Evolutionary conservation across 2,329 filamentous ascomycete genomes (phyloP), one percentile per base, ranked within the genome.

Genomic region (Plenodomus lindquistii): DNA sequence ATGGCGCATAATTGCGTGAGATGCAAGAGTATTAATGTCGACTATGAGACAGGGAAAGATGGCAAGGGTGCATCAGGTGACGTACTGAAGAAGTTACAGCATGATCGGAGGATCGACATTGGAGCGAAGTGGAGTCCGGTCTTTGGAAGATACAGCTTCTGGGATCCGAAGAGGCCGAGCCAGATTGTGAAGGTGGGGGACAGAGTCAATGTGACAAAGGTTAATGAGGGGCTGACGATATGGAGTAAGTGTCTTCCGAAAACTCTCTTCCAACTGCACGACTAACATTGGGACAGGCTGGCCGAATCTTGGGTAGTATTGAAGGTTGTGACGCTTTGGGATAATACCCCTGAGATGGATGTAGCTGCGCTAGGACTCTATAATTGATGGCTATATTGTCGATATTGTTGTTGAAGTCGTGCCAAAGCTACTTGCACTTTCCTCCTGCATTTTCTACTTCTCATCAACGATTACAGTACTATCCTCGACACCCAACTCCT

Each of bases 141-240:
- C 2, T 79, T 79, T 65, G 77, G 77, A 4, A 37, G 77, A 27
- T 80, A 80, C 57, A 68, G 67, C 4, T 79, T 77, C 49, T 66
- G 77, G 57, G 57, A 50, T 6, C 40, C 55, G 1, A 66, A 52
- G 13, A 43, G 50, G 10, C 34, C 41, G 15, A 46, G 48, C 15
- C 46, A 57, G 42, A 43, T 50, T 2, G 48, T 70, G 31, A 61
- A 53, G 20, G 72, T 78, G n/a, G 76, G 77, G 0, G 75, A 79
- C 52, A 66, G 71, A 42, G 76, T 77, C 3, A 66, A 61, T 10
- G 73, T 79, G 2, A 66, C 55, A 0, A 69, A 64, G 60, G 57
- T 68, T 20, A 76, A 76, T 55, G 58, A 61, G 21, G 72, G 75
- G 46, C 53, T 69, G 51, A 77, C 73, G 0, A 57, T 55, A 15